These are phyloP conservation scores for Globisporangium paddicum DNA, from an alignment of 352 stramenopile species.

Conservation along the genomic window DNA sequence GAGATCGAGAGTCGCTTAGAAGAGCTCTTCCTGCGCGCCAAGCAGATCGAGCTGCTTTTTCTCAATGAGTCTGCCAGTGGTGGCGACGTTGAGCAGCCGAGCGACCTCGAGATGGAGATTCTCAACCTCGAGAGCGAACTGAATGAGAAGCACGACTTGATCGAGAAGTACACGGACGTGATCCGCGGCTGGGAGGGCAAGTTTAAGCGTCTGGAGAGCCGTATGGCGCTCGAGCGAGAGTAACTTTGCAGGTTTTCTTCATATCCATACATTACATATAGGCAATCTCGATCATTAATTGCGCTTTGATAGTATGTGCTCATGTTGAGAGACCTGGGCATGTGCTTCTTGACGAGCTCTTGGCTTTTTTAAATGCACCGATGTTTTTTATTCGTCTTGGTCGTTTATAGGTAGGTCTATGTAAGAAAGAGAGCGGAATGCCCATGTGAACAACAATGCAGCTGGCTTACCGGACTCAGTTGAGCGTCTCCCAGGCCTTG, in stretches of 20 bases:
- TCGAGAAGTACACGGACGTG: slow-evolving; percentile 84
- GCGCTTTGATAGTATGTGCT: not conserved
- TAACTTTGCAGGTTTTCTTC: slow-evolving; percentile 6
- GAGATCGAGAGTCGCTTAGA: slow-evolving; percentile 68
- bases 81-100: slow-evolving; percentile 20
- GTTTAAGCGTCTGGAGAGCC: slow-evolving; percentile 72
- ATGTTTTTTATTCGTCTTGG: not conserved
- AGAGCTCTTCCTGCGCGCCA: slow-evolving; percentile 77
- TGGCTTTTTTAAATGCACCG: not conserved
- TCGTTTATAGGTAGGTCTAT: slow-evolving; percentile 1
- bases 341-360: not conserved
- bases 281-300: too few relatives aligned
- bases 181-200: slow-evolving; percentile 81
- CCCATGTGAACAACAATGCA: not conserved
- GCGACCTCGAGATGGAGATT: slow-evolving; percentile 74
- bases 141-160: slow-evolving; percentile 79
- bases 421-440: not conserved
- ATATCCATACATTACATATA: not conserved
- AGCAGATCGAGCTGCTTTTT: slow-evolving; percentile 78
- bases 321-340: too few relatives aligned
- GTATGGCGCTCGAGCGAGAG: slow-evolving; percentile 55
- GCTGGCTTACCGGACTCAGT: slow-evolving; percentile 17
- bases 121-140: slow-evolving; percentile 69
- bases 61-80: slow-evolving; percentile 28
- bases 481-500: slow-evolving; percentile 65